Conservation (phyloP, 768 basidiomycete species). For the Calvatia gigantea region DNA sequence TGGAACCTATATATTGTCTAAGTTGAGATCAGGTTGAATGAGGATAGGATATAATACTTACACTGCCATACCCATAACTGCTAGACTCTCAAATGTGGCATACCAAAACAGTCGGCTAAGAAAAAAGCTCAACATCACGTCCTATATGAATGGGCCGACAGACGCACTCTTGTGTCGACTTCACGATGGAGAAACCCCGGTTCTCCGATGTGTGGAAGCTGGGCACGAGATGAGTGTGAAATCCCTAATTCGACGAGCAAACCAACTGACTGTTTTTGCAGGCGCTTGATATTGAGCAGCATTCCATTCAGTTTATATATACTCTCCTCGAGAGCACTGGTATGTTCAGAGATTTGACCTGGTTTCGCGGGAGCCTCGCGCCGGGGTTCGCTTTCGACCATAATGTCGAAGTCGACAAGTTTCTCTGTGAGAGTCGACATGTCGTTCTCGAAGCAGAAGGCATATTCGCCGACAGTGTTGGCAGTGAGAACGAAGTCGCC, state of each 20-base stretch:
- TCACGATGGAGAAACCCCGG: conserved; percentile 89
- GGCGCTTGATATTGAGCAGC: conserved; percentile 85
- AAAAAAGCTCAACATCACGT: conserved; percentile 6
- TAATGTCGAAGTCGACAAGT: conserved; percentile 93
- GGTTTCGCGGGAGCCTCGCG: conserved; percentile 86
- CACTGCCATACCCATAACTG: conserved; percentile 84
- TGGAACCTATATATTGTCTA: conserved; percentile 56
- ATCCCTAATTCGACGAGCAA: not conserved
- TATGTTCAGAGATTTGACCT: conserved; percentile 88
- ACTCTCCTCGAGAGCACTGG: conserved; percentile 91
- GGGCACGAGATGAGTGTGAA: conserved; percentile 1
- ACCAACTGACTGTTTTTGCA: conserved; percentile 85
- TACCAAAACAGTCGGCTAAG: conserved; percentile 91
- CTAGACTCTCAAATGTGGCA: conserved; percentile 74
- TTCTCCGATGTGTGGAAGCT: conserved; percentile 96
- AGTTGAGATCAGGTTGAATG: conserved; percentile 4
- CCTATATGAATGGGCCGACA: not conserved
- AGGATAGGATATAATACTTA: conserved; percentile 37
- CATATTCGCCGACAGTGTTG: conserved; percentile 83
- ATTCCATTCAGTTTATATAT: conserved; percentile 87
- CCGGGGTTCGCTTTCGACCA: conserved; percentile 97
- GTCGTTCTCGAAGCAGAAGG: conserved; percentile 99
- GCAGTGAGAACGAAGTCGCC: conserved; percentile 98
- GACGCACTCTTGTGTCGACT: conserved; percentile 79
- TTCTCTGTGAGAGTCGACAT: conserved; percentile 94